Evolutionary conservation across 768 basidiomycete genomes (phyloP), one percentile per base, ranked within the genome.

Genomic region (Pulveroboletus sp.): DNA sequence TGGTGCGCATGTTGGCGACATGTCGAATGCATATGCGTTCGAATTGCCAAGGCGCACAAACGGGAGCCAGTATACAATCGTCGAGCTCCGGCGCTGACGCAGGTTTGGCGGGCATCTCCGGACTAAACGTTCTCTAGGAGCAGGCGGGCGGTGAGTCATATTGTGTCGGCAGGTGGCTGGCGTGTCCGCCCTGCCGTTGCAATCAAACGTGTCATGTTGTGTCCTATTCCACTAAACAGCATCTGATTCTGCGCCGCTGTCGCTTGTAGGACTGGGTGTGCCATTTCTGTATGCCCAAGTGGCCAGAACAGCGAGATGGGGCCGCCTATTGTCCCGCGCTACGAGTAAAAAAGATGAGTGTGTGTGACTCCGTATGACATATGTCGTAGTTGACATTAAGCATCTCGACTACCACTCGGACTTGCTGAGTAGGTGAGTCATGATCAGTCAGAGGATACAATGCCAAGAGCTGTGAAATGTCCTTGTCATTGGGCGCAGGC

Each of bases 11-110:
- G 46, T 55, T 0, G 81, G 82, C 1, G 81, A 79, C 31, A 73
- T 67, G 0, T 70, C 54, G 2, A 82, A 71, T 59, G 78, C 82
- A 67, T 72, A 70, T 6, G 74, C 74, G 63, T 82, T 84, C 0
- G 80, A 81, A 58, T 82, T 64, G 2, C 73, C 73, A 1, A 76
- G 60, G 37, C 81, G 79, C 18, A 83, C 81, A 53, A 85, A 83
- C 3, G 81, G 85, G 6, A 84, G 65, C 80, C 82, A 83, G 61
- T 84, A 83, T 7, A 78, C 81, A 38, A 81, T 81, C 28, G 82
- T 67, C 61, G 6, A 6, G 8, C 3, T 85, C 85, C 32, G 72
- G 63, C 0, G 79, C 76, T 53, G 85, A 84, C 7, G 76, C 74
- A 1, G 55, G 60, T 55, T 83, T 75, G 8, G 70, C 63, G 0